Evolutionary conservation across 2,329 filamentous ascomycete species (phyloP).

Genomic region (Xylogone sp.): DNA sequence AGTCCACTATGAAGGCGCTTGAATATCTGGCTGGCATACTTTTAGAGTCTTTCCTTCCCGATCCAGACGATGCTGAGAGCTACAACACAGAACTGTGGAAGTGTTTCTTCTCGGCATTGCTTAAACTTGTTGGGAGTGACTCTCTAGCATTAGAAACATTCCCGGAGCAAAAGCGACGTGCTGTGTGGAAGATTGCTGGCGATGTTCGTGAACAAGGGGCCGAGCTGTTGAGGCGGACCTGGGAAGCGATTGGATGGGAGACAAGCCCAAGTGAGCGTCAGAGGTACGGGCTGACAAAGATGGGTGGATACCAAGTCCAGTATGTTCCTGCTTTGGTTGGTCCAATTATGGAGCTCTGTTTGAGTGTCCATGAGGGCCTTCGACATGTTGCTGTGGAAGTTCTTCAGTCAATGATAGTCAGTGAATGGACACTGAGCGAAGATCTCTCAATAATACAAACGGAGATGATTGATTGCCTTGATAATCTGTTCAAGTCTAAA

Average conservation of each 20-base stretch:
- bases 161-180: constrained; percentile 90
- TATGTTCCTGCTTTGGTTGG: constrained; percentile 91
- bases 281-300: constrained; percentile 73
- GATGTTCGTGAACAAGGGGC: constrained; percentile 92
- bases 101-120: constrained; percentile 81
- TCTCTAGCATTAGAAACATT: constrained; percentile 91
- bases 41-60: constrained; percentile 78
- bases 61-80: constrained; percentile 74
- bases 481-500: constrained; percentile 85
- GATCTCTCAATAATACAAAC: constrained; percentile 89
- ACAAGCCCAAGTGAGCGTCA: constrained; percentile 73
- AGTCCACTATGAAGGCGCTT: constrained; percentile 80
- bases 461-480: constrained; percentile 93
- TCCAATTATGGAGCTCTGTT: constrained; percentile 87
- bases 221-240: constrained; percentile 76
- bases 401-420: constrained; percentile 95
- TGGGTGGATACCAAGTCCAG: constrained; percentile 97
- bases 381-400: constrained; percentile 89
- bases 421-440: constrained; percentile 94
- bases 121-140: constrained; percentile 86
- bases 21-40: constrained; percentile 79
- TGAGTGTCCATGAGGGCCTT: constrained; percentile 91
- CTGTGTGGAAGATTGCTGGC: constrained; percentile 98
- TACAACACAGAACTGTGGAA: constrained; percentile 97
- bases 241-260: constrained; percentile 98